These are phyloP conservation scores for Ophiorrhiza pumila DNA, from an alignment of 257 asterid genomes.

Conservation along the genomic window DNA sequence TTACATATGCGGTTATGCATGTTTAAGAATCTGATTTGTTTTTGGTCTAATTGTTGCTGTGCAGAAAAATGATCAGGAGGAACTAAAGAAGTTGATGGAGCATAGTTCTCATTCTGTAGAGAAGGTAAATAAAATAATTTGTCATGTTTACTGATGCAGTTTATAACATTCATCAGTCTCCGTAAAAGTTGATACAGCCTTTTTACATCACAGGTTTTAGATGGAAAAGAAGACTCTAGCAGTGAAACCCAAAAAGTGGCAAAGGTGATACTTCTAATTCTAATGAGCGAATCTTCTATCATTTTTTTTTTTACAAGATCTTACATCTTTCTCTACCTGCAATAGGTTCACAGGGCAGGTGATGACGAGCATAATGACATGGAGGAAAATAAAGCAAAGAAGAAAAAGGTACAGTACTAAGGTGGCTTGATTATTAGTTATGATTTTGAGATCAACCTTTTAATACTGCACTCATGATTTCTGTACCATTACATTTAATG, in stretches of 20 bases:
- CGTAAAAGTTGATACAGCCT: not conserved
- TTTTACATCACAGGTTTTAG: slow-evolving; percentile 17
- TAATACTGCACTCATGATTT: not conserved
- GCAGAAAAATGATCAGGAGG: slow-evolving; percentile 72
- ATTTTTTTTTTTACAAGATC: not conserved
- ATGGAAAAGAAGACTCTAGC: slow-evolving; percentile 22
- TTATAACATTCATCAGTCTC: not conserved
- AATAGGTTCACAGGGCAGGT: slow-evolving; percentile 33
- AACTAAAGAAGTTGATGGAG: slow-evolving; percentile 41
- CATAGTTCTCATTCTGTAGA: slow-evolving; percentile 31
- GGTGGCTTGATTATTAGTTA: not conserved
- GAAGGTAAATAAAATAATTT: slow-evolving; percentile 35
- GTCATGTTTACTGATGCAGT: not conserved
- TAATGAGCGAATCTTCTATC: not conserved
- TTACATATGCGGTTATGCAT: too few relatives aligned
- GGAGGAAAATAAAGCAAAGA: slow-evolving; percentile 49
- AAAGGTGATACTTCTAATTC: slow-evolving; percentile 17
- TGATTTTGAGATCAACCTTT: not conserved
- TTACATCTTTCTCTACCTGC: slow-evolving; percentile 9
- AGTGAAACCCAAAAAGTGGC: slow-evolving; percentile 15
- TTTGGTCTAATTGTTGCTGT: slow-evolving; percentile 10
- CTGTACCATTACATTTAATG: not conserved
- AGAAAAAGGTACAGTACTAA: slow-evolving; percentile 53
- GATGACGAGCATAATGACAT: slow-evolving; percentile 30
- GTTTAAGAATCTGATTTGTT: too few relatives aligned